Percentiles rank a stretch among this genome's conserved stretches.
phyloP scores from a whole-genome alignment of 306 rosid species.

The Aeschynomene evenia region DNA sequence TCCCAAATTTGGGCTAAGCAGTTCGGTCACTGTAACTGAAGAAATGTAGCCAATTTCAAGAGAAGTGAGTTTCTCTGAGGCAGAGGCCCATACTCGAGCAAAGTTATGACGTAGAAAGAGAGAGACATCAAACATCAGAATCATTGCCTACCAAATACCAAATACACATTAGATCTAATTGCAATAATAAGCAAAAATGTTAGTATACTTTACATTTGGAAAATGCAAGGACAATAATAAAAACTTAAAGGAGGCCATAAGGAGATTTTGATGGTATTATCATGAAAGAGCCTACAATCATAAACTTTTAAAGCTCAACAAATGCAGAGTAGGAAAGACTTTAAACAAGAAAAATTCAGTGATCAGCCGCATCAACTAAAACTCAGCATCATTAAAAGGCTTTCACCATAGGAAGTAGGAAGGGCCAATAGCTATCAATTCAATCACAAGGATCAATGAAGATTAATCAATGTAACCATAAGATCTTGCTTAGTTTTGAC shows the following conservation, averaged over 20 bases:
- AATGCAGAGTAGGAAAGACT: neutral
- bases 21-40: slow-evolving; percentile 76
- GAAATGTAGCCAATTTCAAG: slow-evolving; percentile 90
- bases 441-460: neutral
- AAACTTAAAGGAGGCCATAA: neutral
- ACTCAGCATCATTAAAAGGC: neutral
- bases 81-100: slow-evolving; percentile 77
- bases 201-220: neutral
- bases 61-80: slow-evolving; percentile 70
- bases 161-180: slow-evolving; percentile 30
- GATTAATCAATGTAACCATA: neutral
- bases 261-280: neutral
- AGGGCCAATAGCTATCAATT: neutral
- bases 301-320: slow-evolving; percentile 3
- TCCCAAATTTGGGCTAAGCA: slow-evolving; percentile 72
- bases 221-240: neutral
- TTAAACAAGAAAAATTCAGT: neutral
- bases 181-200: slow-evolving; percentile 10
- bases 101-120: slow-evolving; percentile 68
- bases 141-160: slow-evolving; percentile 52
- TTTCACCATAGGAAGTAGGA: slow-evolving; percentile 13
- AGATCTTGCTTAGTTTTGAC: neutral
- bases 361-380: slow-evolving; percentile 2
- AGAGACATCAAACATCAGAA: slow-evolving; percentile 89
- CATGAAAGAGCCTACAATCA: neutral